phyloP scores from a whole-genome alignment of 768 basidiomycete genomes.

The Xerocomellus intermedius region DNA sequence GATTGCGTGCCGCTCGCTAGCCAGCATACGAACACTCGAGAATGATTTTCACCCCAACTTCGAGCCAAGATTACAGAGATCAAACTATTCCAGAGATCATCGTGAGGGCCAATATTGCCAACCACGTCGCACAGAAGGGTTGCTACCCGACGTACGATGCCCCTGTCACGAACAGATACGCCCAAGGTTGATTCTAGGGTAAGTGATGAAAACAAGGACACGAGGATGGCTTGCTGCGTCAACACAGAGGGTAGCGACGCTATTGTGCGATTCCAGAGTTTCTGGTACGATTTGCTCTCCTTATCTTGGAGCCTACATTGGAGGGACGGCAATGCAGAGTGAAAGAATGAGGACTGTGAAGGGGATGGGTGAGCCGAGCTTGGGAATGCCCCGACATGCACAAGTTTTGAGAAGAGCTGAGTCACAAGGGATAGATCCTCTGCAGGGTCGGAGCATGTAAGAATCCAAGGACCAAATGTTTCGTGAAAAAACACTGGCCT shows the following conservation, averaged over 20 bases:
- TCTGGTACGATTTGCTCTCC: constrained; percentile 39
- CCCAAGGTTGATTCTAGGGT: constrained; percentile 33
- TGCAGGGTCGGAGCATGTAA: constrained; percentile 31
- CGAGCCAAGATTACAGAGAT: constrained; percentile 50
- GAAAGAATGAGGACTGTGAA: constrained; percentile 75
- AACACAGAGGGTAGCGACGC: constrained; percentile 48
- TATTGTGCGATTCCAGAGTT: constrained; percentile 49
- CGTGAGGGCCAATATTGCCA: constrained; percentile 44
- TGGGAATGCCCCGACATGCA: constrained; percentile 67
- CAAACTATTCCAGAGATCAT: constrained; percentile 51
- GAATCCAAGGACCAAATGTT: constrained; percentile 5
- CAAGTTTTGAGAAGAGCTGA: constrained; percentile 64
- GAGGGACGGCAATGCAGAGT: constrained; percentile 47
- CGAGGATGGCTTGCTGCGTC: constrained; percentile 55
- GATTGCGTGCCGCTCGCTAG: constrained; percentile 44
- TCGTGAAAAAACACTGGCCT: constrained; percentile 40
- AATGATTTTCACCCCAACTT: constrained; percentile 58
- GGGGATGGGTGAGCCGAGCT: constrained; percentile 44
- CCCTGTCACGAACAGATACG: constrained; percentile 34
- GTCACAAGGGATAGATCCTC: constrained; percentile 39
- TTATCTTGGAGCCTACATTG: constrained; percentile 35
- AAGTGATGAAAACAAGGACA: constrained; percentile 57
- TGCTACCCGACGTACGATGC: constrained; percentile 53
- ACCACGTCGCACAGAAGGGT: constrained; percentile 50
- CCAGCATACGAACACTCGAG: constrained; percentile 73